Evolutionary conservation across 1,284 basidiomycete genomes (phyloP), one percentile per base, ranked within the genome.

Genomic region (Rhodotorula sp.): DNA sequence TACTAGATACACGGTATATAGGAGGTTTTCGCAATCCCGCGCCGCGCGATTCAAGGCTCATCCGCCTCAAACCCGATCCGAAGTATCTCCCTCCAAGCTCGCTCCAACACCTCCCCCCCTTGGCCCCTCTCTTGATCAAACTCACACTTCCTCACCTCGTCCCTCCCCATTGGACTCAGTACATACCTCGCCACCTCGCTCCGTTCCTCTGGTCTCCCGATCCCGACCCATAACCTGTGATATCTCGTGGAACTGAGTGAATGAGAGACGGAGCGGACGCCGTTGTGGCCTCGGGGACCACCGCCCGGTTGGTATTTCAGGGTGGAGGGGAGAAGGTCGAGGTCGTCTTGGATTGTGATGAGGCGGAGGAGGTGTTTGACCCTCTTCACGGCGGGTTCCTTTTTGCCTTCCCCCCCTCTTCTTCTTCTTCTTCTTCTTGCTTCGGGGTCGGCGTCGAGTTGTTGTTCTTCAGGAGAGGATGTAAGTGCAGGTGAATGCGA

Each of bases 301-400:
- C 71, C 71, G 24, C 68, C 71, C 17, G 62, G 65, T n/a, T 70
- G 67, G 20, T 59, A 51, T 46, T 67, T 70, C 44, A 65, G 18
- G 20, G 6, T 12, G 1, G 46, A 59, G 4, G 71, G 64, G 0
- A 64, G 17, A 1, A 66, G 57, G 59, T 75, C 73, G 54, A 75
- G 66, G 59, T 72, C 68, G 59, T 75, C 73, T 20, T 57, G 58
- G 18, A 74, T 37, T 6, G 70, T 58, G 48, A 74, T 26, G 66
- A 74, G 58, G 48, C 67, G 67, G 42, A 53, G 59, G 49, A 69
- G 69, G 1, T 65, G 45, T 26, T 67, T 63, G 18, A 48, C 42
- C 1, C 49, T 53, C 2, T 60, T 37, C 54, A 46, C 14, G 60
- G 66, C 15, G 57, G 55, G 22, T 67, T 55, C 42, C 26, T n/a